Evolutionary conservation across 1,284 basidiomycete species (phyloP), one percentile per base, ranked within the genome.

Genomic region (Mycosarcoma maydis): DNA sequence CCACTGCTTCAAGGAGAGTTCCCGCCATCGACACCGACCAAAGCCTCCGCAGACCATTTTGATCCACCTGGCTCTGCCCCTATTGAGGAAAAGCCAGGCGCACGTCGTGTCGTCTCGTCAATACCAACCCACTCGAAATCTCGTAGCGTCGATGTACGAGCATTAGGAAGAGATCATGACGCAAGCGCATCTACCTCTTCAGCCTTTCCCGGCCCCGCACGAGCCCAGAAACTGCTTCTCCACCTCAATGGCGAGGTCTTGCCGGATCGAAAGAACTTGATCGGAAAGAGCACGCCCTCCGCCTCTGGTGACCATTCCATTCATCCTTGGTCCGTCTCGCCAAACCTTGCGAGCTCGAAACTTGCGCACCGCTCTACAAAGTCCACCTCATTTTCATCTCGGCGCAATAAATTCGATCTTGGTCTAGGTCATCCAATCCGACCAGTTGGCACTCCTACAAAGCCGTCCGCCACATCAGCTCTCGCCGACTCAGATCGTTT

Each of bases 1-100:
- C 81, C 72, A 5, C 41, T 75, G 6, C 51, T 47, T 26, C 58
- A 66, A 39, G 33, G n/a, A 41, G 52, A 66, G 33, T 62, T 74
- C 33, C 37, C 56, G 13, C 40, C 60, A 14, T 30, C 39, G 6
- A n/a, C 47, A 19, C 26, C 54, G 7, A 24, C 29, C 3, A 22
- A 55, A 34, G n/a, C 32, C 4, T 40, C 36, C 4, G 20, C 27
- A 4, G n/a, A 13, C 11, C 29, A 41, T 6, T 23, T 26, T 38
- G 46, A 54, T 19, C 5, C 41, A 10, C 17, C n/a, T n/a, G 22
- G 19, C 8, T 38, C 42, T 22, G 30, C 41, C 22, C 38, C 43
- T 1, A 33, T 51, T 20, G 51, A 62, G 11, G 43, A 58, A 22
- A 49, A 52, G 19, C 19, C 52, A 10, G 17, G 38, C 5, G 36